Base-by-base conservation (phyloP, 768 basidiomycete genomes). In the Mycena rebaudengoi region DNA sequence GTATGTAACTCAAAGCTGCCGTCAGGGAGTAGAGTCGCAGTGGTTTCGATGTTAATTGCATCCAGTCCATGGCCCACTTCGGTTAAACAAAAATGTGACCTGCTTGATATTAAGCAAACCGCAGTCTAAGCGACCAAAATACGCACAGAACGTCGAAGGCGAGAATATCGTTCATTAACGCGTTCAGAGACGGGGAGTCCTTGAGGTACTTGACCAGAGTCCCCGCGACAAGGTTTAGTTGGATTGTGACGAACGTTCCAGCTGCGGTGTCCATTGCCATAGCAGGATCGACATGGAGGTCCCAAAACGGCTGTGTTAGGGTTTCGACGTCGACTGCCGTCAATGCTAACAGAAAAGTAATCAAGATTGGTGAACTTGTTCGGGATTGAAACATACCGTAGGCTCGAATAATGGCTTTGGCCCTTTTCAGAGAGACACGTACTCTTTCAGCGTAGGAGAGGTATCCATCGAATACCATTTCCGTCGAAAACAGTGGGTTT, bases 21-120 rank as follows among this genome's bases (percentile, higher is more conserved):
- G 60, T 82, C 75, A 3, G 74, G 50, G 1, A 81, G 83, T 59
- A 79, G 79, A 0, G 83, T 86, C 12, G 86, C 88, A 14, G 86
- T 88, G 7, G 88, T 88, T 70, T 88, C 86, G 11, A 88, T 81
- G 66, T 88, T 86, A 66, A 85, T 82, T 1, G 86, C 82, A 45
- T 88, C 87, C n/a, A 88, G 72, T 14, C 86, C 87, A 60, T 88
- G 88, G 1, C 85, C 86, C 10, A 63, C 45, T 14, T 63, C 62
- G 20, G 62, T 50, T 20, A 62, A 28, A n/a, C 44, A 49, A n/a
- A 39, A 62, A 13, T 62, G 61, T 2, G 44, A 43, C 16, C 61
- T 62, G 25, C 7, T 2, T 3, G 13, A 37, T 4, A n/a, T 16
- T 4, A 13, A 16, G 11, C 41, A 23, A 53, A 51, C 10, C 21